Percentiles rank a stretch among this genome's conserved stretches.
phyloP scores from a whole-genome alignment of 2,329 filamentous ascomycete species.

The Ophiostoma quercus region DNA sequence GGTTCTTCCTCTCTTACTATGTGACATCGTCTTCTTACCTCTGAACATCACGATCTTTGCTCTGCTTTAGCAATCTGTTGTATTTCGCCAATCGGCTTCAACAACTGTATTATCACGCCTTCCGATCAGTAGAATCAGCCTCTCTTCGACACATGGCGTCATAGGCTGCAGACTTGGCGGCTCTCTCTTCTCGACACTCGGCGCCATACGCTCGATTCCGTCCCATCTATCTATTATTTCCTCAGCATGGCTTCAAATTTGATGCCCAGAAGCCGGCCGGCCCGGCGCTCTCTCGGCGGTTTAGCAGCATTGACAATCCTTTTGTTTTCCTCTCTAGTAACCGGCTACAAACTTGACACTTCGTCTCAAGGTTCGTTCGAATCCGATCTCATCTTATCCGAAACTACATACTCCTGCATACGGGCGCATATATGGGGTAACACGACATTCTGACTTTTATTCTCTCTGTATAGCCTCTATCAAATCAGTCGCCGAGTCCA shows the following conservation, averaged over 20 bases:
- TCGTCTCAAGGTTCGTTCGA: conserved; percentile 18
- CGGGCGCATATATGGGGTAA: background rate
- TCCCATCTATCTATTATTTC: background rate
- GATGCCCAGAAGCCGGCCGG: conserved; percentile 9
- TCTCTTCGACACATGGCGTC: background rate
- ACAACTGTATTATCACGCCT: background rate
- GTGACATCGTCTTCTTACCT: background rate
- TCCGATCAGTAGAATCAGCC: background rate
- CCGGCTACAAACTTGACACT: conserved; percentile 24
- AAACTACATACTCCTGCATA: background rate
- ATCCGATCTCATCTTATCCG: background rate
- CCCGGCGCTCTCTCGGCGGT: conserved; percentile 12
- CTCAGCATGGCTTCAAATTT: background rate
- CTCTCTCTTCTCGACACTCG: background rate
- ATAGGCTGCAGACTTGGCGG: background rate
- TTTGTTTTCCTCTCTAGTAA: background rate
- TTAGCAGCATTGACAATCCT: conserved; percentile 7
- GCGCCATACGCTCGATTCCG: background rate
- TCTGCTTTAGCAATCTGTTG: background rate
- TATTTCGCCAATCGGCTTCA: background rate
- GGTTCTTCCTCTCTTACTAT: background rate
- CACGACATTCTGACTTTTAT: background rate
- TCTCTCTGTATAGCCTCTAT: conserved; percentile 41
- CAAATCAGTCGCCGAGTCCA: conserved; percentile 43
- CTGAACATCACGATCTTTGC: background rate